Percentiles rank a stretch among this genome's conserved stretches.
Evolutionary conservation across 805 yeast species (phyloP).

Genomic region (Debaryomyces hansenii): DNA sequence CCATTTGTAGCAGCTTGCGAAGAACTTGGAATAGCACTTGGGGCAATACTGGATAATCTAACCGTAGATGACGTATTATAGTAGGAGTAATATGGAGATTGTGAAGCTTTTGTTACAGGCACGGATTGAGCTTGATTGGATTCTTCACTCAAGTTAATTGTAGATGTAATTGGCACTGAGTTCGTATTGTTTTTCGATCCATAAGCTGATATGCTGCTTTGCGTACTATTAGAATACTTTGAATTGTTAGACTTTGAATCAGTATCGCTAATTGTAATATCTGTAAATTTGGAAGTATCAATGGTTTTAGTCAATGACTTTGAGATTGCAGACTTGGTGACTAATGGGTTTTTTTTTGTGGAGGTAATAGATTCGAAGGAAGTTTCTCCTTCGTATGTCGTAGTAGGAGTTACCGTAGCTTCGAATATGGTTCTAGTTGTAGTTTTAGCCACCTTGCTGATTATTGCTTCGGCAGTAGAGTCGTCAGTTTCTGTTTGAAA

Average conservation of each 20-base stretch:
- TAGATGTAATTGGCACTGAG: neutral
- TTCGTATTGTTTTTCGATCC: neutral
- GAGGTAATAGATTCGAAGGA: conserved; percentile 17
- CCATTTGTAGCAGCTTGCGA: too few species aligned
- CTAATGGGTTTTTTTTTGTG: conserved; percentile 28
- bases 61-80: neutral
- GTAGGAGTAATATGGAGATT: neutral
- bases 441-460: conserved; percentile 23
- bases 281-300: neutral
- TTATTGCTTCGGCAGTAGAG: conserved; percentile 9
- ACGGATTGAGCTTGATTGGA: too few species aligned
- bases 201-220: neutral
- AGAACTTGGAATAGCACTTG: too few species aligned
- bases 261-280: neutral
- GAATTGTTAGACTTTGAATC: neutral
- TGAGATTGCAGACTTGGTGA: conserved; percentile 21
- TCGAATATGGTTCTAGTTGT: conserved; percentile 28
- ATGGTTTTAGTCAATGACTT: neutral
- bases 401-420: conserved; percentile 24
- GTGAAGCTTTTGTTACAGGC: too few species aligned
- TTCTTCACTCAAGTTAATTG: conserved; percentile 1
- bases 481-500: conserved; percentile 20
- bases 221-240: neutral
- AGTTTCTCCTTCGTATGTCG: conserved; percentile 18
- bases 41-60: neutral